These are phyloP conservation scores for Pseudomicrostroma phylloplanum DNA, from an alignment of 1,284 basidiomycete species.

Conservation along the genomic window DNA sequence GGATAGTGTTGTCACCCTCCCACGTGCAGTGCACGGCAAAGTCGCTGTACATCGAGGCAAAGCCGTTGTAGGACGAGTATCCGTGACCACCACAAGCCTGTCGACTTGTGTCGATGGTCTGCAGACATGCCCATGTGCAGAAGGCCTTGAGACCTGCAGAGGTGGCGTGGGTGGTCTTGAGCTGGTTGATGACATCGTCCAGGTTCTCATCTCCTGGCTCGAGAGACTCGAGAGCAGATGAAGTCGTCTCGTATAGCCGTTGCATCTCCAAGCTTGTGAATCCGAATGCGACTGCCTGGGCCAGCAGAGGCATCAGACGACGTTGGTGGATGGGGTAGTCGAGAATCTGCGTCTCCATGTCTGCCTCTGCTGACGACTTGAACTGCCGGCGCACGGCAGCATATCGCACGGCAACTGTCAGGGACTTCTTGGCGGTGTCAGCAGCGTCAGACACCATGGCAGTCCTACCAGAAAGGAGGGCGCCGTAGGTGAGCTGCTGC, in stretches of 20 bases:
- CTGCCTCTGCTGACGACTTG: slow-evolving; percentile 46
- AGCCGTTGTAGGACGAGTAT: slow-evolving; percentile 58
- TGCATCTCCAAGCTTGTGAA: slow-evolving; percentile 56
- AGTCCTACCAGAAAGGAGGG: slow-evolving; percentile 57
- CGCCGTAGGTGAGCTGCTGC: slow-evolving; percentile 59
- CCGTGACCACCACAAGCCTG: slow-evolving; percentile 60
- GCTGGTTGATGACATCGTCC: slow-evolving; percentile 52
- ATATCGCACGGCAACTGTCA: slow-evolving; percentile 59
- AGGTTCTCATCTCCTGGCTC: slow-evolving; percentile 53
- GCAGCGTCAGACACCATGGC: slow-evolving; percentile 58
- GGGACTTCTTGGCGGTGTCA: slow-evolving; percentile 56
- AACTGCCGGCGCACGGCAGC: slow-evolving; percentile 59
- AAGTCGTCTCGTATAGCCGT: slow-evolving; percentile 53
- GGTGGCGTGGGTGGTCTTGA: slow-evolving; percentile 60
- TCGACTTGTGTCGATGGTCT: slow-evolving; percentile 58
- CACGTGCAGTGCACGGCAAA: slow-evolving; percentile 55
- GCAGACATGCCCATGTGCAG: slow-evolving; percentile 59
- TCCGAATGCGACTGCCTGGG: slow-evolving; percentile 58
- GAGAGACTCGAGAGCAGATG: slow-evolving; percentile 55
- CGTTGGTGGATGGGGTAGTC: slow-evolving; percentile 62
- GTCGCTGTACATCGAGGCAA: slow-evolving; percentile 56
- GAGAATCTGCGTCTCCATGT: slow-evolving; percentile 56
- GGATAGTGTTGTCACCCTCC: slow-evolving; percentile 59
- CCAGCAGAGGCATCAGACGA: slow-evolving; percentile 57
- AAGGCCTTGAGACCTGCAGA: slow-evolving; percentile 60